Evolutionary conservation across 202 grass and related monocot genomes (phyloP), one percentile per base, ranked within the genome.

Genomic region (Digitaria exilis): DNA sequence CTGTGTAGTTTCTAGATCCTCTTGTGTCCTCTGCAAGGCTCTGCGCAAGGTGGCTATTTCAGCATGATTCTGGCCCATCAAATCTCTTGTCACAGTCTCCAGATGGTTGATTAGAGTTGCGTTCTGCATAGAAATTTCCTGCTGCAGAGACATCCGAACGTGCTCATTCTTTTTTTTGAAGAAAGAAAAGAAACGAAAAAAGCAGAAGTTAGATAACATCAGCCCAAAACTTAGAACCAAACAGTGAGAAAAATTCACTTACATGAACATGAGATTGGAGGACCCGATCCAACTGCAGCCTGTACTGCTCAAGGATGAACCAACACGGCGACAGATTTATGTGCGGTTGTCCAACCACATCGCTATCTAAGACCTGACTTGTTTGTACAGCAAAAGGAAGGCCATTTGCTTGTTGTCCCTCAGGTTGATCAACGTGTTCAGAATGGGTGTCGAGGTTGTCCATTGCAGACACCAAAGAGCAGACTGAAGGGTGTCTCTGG

Each of bases 91-190:
- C 18, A 39, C 37, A 39, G 37, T 0, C 37, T 39, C 37, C 37
- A 17, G 0, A 70, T 24, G 17, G 28, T 71, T 46, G 12, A 34
- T 8, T 6, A 58, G 12, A 71, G 11, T 16, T 60, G 51, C 3
- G 0, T 70, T 81, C 28, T 71, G 66, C 4, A 14, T 7, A 82
- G 79, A 31, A 2, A 60, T 48, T 46, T 81, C 51, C 18, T 60
- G 52, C 41, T 82, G 52, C 12, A 48, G 28, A 5, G 52, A 71
- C 9, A 71, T 5, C 9, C 1, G 17, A 32, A 82, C 17, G 15
- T 71, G 52, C 8, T 34, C 7, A 0, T 71, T 82, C 79, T 71
- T 82, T 77, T 82, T 71, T 59, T 71, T 25, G 6, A 57, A 10
- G 12, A 15, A 48, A 24, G 0, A 24, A 60, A 60, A 60, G 11